phyloP scores from a whole-genome alignment of 257 asterid species.

The Solanum rostratum region DNA sequence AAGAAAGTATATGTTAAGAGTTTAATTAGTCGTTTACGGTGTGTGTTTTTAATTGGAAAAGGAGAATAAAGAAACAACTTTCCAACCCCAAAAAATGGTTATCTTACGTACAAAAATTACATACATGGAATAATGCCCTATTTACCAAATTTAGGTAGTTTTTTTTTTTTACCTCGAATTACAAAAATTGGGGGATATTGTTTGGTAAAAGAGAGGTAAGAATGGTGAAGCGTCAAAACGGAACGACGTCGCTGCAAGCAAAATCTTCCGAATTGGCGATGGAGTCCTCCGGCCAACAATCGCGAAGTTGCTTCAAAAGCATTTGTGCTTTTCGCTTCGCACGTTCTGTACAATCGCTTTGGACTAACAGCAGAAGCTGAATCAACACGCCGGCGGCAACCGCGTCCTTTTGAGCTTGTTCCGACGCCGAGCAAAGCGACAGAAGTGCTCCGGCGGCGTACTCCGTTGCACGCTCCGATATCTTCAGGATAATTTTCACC shows the following conservation, averaged over 20 bases:
- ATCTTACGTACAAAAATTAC: constrained; percentile 28
- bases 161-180: background rate
- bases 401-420: constrained; percentile 47
- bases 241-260: constrained; percentile 72
- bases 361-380: constrained; percentile 70
- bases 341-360: constrained; percentile 96
- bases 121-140: constrained; percentile 14
- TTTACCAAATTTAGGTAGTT: constrained; percentile 11
- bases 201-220: background rate
- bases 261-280: constrained; percentile 52
- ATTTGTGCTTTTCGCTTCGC: constrained; percentile 93
- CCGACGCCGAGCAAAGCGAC: constrained; percentile 72
- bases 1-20: background rate
- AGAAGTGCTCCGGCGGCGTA: constrained; percentile 90
- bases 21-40: background rate
- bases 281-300: constrained; percentile 75
- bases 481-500: constrained; percentile 57
- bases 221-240: constrained; percentile 17
- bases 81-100: background rate
- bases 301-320: constrained; percentile 69
- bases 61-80: background rate
- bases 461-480: constrained; percentile 92
- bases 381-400: constrained; percentile 77
- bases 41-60: background rate
- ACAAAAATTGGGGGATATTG: background rate